Evolutionary conservation across 2,329 filamentous ascomycete genomes (phyloP).

Genomic region (Alternaria infectoria): DNA sequence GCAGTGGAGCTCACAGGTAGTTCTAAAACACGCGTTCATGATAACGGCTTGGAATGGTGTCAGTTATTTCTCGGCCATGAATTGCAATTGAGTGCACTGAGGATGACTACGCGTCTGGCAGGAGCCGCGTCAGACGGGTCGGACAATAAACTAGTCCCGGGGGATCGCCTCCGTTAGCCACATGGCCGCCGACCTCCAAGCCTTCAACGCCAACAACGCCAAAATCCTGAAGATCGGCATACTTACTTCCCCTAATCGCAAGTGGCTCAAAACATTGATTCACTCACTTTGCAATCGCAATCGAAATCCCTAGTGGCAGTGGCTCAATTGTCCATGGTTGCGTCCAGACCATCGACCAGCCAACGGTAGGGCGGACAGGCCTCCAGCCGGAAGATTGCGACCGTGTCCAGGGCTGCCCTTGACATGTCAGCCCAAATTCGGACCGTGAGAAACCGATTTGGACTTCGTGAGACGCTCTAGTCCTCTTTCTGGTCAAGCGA

Average conservation of each 20-base stretch:
- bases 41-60: not conserved
- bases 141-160: conserved; percentile 3
- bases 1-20: not conserved
- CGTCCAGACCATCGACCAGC: not conserved
- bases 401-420: conserved; percentile 1
- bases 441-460: conserved; percentile 2
- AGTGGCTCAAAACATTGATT: not conserved
- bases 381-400: not conserved
- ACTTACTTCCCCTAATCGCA: not conserved
- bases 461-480: conserved; percentile 7
- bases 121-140: not conserved
- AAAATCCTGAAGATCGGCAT: not conserved
- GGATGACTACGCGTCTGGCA: not conserved
- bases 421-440: conserved; percentile 10
- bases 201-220: not conserved
- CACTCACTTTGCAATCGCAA: not conserved
- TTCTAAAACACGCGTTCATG: not conserved
- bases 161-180: conserved; percentile 2
- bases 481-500: conserved; percentile 4
- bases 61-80: no score
- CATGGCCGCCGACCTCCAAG: not conserved
- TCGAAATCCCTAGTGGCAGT: not conserved
- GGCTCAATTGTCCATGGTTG: not conserved
- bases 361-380: not conserved
- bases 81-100: not conserved